Evolutionary conservation across 225 moss, liverwort and hornwort genomes (phyloP), one percentile per base, ranked within the genome.

Genomic region (Takakia lepidozioides): DNA sequence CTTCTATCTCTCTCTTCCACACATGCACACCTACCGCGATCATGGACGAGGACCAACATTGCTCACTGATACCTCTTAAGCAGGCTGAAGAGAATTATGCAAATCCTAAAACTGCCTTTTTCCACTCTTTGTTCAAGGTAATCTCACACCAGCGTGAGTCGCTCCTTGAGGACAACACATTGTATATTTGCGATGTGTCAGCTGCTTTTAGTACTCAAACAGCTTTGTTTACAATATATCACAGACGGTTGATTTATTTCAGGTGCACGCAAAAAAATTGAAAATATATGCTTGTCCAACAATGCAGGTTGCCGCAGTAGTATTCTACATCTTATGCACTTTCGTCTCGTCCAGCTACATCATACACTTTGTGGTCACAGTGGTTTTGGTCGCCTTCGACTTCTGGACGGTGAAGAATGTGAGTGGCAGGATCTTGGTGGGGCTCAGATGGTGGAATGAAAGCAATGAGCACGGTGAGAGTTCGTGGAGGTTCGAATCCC

Each of bases 371-470:
- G 86, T 86, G 29, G 43, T 75, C 52, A 73, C 80, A 19, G 61
- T 83, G 13, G 41, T 86, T 27, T 60, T 91, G 37, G 62, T 84
- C 49, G 91, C 91, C 38, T 55, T 91, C 27, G 86, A 91, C 45
- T 91, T 91, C 55, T 91, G 87, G 91, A 82, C 73, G 16, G 81
- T 91, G 44, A 91, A 91, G 59, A 91, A 91, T 49, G 86, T 91
- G 53, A 91, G 91, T 69, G 91, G 91, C 50, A 78, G 86, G 48
- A 68, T 86, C 46, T 57, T 91, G 61, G 86, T 86, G 29, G 91
- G 91, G 24, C 73, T 86, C 8, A 77, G 91, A 52, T 91, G 87
- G 71, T 91, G 91, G 91, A 91, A 86, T 46, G 86, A 87, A 37
- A 76, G 59, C 49, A 78, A 83, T 43, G 86, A 76, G 44, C 63